Conservation (phyloP, 2,329 filamentous ascomycete genomes). For the Colletotrichum lindemuthianum region DNA sequence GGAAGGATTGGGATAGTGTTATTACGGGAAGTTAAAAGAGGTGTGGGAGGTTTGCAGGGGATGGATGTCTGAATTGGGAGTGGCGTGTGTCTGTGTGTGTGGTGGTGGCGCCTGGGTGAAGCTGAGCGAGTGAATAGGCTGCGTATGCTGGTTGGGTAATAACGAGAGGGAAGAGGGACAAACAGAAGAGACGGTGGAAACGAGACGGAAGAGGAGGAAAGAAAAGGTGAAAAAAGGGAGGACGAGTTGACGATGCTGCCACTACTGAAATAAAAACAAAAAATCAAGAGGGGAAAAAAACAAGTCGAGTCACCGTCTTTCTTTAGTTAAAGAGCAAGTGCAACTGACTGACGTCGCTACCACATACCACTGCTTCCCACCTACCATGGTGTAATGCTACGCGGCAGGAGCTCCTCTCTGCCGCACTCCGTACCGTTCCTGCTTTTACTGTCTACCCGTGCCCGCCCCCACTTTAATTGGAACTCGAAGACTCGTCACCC, state of each 20-base stretch:
- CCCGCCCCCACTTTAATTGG: no score
- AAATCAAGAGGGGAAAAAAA: neutral
- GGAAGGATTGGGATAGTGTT: slow-evolving; percentile 13
- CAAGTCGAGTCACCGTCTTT: no score
- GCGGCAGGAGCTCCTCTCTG: neutral
- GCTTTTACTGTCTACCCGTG: no score
- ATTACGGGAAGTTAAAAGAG: slow-evolving; percentile 16
- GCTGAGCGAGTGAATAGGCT: neutral
- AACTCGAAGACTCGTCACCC: no score
- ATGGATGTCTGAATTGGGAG: neutral
- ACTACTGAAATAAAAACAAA: neutral
- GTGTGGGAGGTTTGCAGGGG: slow-evolving; percentile 4
- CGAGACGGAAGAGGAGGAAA: neutral
- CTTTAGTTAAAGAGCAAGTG: no score
- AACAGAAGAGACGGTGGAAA: neutral
- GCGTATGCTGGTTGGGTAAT: neutral
- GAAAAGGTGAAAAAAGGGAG: neutral
- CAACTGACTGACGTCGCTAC: no score
- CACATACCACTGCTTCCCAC: no score
- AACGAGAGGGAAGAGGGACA: neutral
- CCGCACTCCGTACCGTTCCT: no score
- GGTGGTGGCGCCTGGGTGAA: neutral
- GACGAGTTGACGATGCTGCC: neutral
- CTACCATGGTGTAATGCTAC: neutral
- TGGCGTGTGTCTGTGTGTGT: neutral